Base-by-base conservation (phyloP, 1,284 basidiomycete species). In the Cerioporus squamosus region DNA sequence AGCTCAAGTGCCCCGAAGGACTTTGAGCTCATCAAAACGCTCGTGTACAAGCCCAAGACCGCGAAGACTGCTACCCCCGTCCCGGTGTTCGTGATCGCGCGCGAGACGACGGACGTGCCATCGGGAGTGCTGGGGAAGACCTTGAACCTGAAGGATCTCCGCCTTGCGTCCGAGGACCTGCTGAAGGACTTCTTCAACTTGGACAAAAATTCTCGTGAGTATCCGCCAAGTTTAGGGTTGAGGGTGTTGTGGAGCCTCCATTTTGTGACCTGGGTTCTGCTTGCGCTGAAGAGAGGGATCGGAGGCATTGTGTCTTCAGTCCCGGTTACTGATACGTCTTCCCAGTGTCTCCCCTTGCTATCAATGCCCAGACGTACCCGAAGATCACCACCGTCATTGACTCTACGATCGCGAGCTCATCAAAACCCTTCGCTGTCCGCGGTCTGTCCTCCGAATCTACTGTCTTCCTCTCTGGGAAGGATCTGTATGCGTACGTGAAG, bases 31-130 rank as follows among this genome's bases (percentile, higher is more conserved):
- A 81, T 90, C 72, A 94, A 95, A 75, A 91, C 88, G 36, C 84
- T 95, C 66, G 90, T 94, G 53, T 94, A 91, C 84, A 95, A 95
- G 71, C 93, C 93, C 38, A 94, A 94, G 76, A 94, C 94, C 1
- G 91, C 95, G 48, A 97, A 97, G 77, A 84, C 85, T 0, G 94
- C 92, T 6, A 86, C 85, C 24, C 87, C 94, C 1, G 84, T 93
- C 55, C 95, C 95, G 7, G 87, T 97, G 53, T 84, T 98, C 52
- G 88, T 97, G 59, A 84, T 98, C 70, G 93, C 94, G 8, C 81
- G 87, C 67, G 94, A 97, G 68, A 81, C 85, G 42, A 93, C 93
- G 17, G 91, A 95, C 70, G 92, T 91, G 18, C 86, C 79, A 70
- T 90, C 93, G 0, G 82, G 78, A 3, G 83, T 88, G 9, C 83